Percentiles rank a stretch among this genome's conserved stretches.
Evolutionary conservation across 805 yeast genomes (phyloP).

Genomic region (Alloascoidea africana): DNA sequence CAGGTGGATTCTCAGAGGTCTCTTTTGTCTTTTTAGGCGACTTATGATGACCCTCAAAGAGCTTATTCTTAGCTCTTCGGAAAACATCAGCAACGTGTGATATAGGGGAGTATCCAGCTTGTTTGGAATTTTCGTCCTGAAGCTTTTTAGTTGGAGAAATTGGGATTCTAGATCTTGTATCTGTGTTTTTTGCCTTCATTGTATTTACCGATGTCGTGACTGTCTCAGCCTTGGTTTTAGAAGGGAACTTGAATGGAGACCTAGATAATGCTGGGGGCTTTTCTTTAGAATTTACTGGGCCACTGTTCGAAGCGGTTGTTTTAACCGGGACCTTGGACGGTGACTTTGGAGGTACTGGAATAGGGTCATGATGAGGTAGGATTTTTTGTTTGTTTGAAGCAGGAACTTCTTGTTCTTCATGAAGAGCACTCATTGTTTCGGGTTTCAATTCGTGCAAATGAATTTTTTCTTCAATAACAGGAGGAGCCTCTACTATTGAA

Average conservation of each 20-base stretch:
- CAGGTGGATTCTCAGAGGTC: not conserved
- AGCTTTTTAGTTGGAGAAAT: not conserved
- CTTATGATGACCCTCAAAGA: no score
- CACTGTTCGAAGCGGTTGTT: no score
- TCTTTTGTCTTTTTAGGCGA: constrained; percentile 1
- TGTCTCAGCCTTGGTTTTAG: not conserved
- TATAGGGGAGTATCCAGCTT: not conserved
- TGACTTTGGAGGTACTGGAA: no score
- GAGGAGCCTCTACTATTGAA: not conserved
- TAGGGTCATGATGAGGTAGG: no score
- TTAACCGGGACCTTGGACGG: no score
- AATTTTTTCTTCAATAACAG: not conserved
- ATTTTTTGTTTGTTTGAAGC: no score
- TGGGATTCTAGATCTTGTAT: constrained; percentile 1
- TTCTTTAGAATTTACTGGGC: not conserved
- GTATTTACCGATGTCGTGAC: not conserved
- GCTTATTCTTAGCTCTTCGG: constrained; percentile 3
- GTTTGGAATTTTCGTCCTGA: not conserved
- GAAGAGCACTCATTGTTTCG: not conserved
- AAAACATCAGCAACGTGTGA: constrained; percentile 4
- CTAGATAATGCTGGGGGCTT: not conserved
- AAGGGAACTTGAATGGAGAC: not conserved
- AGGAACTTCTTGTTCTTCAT: not conserved
- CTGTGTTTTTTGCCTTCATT: no score
- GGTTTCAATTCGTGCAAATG: not conserved